Evolutionary conservation across 1,284 basidiomycete genomes (phyloP).

Genomic region (Ceratorhiza oryzae-sativae): DNA sequence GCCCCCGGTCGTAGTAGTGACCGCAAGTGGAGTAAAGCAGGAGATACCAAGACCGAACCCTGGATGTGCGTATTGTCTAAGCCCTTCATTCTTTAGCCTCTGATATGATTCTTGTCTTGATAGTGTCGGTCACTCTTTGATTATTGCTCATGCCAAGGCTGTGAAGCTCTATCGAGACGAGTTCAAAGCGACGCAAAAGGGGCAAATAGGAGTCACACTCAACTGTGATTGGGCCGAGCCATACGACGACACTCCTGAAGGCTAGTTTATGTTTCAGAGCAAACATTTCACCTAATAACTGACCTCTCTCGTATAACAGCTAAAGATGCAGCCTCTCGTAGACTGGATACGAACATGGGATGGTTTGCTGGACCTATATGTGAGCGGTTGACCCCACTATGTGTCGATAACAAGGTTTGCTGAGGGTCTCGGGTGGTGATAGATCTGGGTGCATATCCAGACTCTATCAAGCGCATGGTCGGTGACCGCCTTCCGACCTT

Average conservation of each 20-base stretch:
- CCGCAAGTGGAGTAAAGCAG: constrained; percentile 60
- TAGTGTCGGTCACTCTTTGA: constrained; percentile 70
- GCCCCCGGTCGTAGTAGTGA: constrained; percentile 72
- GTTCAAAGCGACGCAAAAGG: constrained; percentile 63
- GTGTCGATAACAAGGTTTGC: constrained; percentile 51
- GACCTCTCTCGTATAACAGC: not conserved
- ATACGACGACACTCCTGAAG: constrained; percentile 67
- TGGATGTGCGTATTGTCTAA: constrained; percentile 64
- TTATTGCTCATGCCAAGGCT: constrained; percentile 72
- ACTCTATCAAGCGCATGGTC: constrained; percentile 64
- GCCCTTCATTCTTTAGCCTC: not conserved
- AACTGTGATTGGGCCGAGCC: constrained; percentile 75
- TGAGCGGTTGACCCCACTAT: not conserved
- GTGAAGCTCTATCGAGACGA: constrained; percentile 67
- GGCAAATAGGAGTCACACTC: constrained; percentile 74
- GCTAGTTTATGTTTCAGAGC: constrained; percentile 63
- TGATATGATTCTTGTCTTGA: not conserved
- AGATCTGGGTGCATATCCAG: constrained; percentile 66
- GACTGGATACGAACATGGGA: constrained; percentile 43
- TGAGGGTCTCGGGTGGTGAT: constrained; percentile 59
- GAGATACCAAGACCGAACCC: constrained; percentile 70
- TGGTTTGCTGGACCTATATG: constrained; percentile 48
- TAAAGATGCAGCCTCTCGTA: not conserved
- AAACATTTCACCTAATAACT: constrained; percentile 59
- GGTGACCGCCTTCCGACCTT: constrained; percentile 72